Conservation (phyloP, 176 grass and related monocot species). For the Leersia perrieri region DNA sequence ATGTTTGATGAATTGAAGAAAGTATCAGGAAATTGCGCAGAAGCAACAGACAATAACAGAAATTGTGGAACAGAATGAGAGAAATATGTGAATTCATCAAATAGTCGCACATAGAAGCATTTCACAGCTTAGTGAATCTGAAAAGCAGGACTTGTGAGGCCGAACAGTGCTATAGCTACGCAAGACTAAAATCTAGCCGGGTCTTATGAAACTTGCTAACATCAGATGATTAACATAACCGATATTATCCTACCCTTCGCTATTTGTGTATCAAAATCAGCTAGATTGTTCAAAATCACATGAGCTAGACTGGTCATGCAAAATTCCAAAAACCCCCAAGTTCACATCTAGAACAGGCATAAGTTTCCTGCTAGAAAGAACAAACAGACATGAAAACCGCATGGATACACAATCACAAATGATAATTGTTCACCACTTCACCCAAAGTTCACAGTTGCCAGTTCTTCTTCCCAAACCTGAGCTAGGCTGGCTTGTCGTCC, state of each 20-base stretch:
- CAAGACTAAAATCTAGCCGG: not conserved
- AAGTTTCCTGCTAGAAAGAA: not conserved
- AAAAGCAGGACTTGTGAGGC: not conserved
- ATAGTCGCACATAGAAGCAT: not conserved
- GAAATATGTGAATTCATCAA: not conserved
- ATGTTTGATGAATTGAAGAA: not conserved
- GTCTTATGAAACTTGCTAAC: not conserved
- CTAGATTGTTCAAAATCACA: not conserved
- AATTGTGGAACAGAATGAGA: not conserved
- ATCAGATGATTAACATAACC: not conserved
- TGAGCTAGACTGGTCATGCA: not conserved
- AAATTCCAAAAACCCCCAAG: not conserved
- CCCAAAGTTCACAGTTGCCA: not conserved
- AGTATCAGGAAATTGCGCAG: not conserved
- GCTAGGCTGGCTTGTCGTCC: not conserved
- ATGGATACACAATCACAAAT: not conserved
- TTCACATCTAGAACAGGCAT: not conserved
- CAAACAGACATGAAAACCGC: not conserved
- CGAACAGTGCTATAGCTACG: not conserved
- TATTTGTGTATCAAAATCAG: not conserved
- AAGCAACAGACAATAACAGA: not conserved
- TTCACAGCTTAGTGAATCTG: not conserved
- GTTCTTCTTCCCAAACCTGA: not conserved
- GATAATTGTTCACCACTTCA: not conserved
- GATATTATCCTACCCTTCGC: not conserved